Conservation (phyloP, 2,329 filamentous ascomycete species). For the Geosmithia putterillii region DNA sequence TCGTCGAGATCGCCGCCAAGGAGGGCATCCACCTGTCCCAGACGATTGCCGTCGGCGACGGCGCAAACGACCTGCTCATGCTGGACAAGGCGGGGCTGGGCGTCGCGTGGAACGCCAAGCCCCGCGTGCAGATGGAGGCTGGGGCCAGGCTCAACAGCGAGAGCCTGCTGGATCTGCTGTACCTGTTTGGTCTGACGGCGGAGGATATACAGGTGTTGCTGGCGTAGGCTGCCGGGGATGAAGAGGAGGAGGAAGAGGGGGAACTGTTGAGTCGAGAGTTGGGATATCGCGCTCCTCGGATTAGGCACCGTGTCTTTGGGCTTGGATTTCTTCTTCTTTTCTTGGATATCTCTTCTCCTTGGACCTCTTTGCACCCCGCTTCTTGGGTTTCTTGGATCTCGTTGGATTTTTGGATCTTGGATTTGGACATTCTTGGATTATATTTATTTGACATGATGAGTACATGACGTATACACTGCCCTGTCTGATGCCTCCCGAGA, state of each 20-base stretch:
- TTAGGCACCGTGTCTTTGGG: no score
- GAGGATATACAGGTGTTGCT: slow-evolving; percentile 35
- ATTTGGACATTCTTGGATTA: neutral
- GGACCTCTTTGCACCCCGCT: no score
- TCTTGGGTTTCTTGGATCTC: no score
- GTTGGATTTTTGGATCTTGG: neutral
- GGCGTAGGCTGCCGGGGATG: slow-evolving; percentile 5
- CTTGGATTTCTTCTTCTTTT: no score
- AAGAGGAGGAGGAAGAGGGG: neutral
- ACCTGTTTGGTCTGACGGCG: slow-evolving; percentile 59
- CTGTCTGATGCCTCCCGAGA: no score
- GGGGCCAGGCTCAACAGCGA: slow-evolving; percentile 59
- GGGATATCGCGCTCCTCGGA: no score
- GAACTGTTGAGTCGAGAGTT: no score
- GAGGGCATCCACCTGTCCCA: slow-evolving; percentile 55
- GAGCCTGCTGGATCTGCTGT: slow-evolving; percentile 59
- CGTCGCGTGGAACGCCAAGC: slow-evolving; percentile 77
- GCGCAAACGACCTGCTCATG: slow-evolving; percentile 75
- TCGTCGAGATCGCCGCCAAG: slow-evolving; percentile 56
- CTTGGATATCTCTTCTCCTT: no score
- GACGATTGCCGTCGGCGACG: slow-evolving; percentile 66
- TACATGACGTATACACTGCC: neutral
- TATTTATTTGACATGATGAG: neutral
- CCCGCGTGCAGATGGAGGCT: slow-evolving; percentile 67
- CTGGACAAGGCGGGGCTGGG: slow-evolving; percentile 63